Conservation (phyloP, 169 alveolate species). For the Theileria parva region DNA sequence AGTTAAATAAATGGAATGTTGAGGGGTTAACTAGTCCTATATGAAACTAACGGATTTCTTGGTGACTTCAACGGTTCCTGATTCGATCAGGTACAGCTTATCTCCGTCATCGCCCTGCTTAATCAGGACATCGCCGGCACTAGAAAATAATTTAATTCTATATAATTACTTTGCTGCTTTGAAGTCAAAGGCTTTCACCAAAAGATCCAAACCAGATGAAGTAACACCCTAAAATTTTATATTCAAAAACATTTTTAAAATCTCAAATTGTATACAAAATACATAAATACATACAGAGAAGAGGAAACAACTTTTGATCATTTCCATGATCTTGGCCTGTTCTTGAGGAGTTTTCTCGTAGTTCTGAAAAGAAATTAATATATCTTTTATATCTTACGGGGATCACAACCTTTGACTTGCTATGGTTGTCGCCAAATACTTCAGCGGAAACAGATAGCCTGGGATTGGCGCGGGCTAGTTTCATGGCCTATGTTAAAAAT, state of each 20-base stretch:
- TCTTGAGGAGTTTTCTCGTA: constrained; percentile 56
- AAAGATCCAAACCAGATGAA: constrained; percentile 26
- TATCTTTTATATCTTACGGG: constrained; percentile 40
- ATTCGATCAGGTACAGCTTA: constrained; percentile 87
- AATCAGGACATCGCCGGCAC: constrained; percentile 76
- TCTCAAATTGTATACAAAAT: not conserved
- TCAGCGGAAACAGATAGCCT: constrained; percentile 67
- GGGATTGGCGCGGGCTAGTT: constrained; percentile 47
- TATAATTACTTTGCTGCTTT: constrained; percentile 28
- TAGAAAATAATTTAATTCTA: not conserved
- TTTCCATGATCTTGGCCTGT: constrained; percentile 41
- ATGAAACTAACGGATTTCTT: constrained; percentile 56
- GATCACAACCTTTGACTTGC: constrained; percentile 24
- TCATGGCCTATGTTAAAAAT: constrained; percentile 39
- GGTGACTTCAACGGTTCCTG: constrained; percentile 88
- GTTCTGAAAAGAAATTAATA: constrained; percentile 16
- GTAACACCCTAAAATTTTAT: constrained; percentile 26
- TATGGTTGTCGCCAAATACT: constrained; percentile 49
- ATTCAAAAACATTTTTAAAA: not conserved
- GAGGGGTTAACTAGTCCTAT: constrained; percentile 40
- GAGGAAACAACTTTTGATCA: constrained; percentile 53
- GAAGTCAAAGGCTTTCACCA: constrained; percentile 58
- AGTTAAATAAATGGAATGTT: too few relatives aligned
- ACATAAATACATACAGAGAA: constrained; percentile 38
- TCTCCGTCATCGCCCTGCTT: constrained; percentile 96